Conservation (phyloP, 768 basidiomycete genomes). For the Mycena belliarum region DNA sequence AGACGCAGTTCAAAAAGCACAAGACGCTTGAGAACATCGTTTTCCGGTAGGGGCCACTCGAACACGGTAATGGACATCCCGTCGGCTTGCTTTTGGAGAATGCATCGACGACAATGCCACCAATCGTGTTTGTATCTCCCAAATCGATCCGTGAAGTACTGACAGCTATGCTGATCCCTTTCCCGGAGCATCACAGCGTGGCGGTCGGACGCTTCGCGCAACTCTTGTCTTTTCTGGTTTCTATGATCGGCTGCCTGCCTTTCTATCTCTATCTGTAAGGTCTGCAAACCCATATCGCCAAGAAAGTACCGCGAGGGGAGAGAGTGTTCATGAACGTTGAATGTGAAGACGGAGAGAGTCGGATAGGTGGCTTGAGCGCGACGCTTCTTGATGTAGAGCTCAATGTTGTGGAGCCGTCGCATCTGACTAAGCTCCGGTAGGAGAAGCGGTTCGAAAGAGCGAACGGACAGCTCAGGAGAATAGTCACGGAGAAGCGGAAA, state of each 20-base stretch:
- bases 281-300: constrained; percentile 9
- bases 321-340: constrained; percentile 1
- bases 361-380: constrained; percentile 16
- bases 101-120: background rate
- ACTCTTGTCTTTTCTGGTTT: constrained; percentile 27
- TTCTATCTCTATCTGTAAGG: constrained; percentile 31
- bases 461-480: constrained; percentile 44
- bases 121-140: background rate
- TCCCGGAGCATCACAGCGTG: constrained; percentile 22
- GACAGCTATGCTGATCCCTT: background rate
- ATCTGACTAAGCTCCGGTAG: constrained; percentile 33
- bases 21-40: constrained; percentile 22
- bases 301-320: constrained; percentile 38
- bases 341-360: constrained; percentile 35
- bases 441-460: constrained; percentile 43
- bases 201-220: constrained; percentile 21
- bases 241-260: constrained; percentile 23
- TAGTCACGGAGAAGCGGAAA: constrained; percentile 43
- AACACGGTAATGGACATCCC: constrained; percentile 34
- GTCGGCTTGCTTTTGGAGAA: background rate
- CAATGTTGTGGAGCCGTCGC: constrained; percentile 27
- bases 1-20: constrained; percentile 45
- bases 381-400: constrained; percentile 34
- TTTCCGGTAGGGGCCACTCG: constrained; percentile 49
- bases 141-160: no score